A percentile compares a stretch with the other conserved stretches of the same genome.
Conservation (phyloP, 164 flowering plant species). For the Magnolia changhungtana region DNA sequence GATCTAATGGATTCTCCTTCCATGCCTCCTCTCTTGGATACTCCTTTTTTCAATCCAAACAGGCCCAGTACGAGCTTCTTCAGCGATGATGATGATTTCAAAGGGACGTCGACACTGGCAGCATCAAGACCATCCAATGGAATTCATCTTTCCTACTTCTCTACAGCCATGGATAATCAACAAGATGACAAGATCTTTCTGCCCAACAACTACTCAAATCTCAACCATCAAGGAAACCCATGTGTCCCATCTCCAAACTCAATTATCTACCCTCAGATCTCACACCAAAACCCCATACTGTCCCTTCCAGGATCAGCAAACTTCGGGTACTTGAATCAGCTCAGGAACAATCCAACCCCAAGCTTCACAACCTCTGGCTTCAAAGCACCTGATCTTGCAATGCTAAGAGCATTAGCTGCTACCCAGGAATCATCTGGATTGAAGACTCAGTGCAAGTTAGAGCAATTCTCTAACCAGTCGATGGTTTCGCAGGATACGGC, state of each 20-base stretch:
- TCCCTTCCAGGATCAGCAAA: slow-evolving; percentile 16
- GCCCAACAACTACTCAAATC: slow-evolving; percentile 10
- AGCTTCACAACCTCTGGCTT: slow-evolving; percentile 14
- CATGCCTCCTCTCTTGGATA: slow-evolving; percentile 53
- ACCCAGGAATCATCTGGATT: slow-evolving; percentile 3
- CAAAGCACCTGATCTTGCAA: slow-evolving; percentile 15
- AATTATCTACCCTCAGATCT: slow-evolving; percentile 22
- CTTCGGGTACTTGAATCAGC: slow-evolving; percentile 23
- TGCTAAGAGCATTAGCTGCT: slow-evolving; percentile 21
- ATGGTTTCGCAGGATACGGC: slow-evolving; percentile 54
- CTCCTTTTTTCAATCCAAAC: slow-evolving; percentile 13
- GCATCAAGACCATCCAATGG: slow-evolving; percentile 18
- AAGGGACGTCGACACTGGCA: slow-evolving; percentile 3
- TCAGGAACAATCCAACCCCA: slow-evolving; percentile 14
- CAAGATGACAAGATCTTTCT: slow-evolving; percentile 19
- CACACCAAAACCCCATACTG: slow-evolving; percentile 14
- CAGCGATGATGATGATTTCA: slow-evolving; percentile 14
- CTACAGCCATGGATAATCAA: slow-evolving; percentile 11
- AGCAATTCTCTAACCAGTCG: slow-evolving; percentile 43
- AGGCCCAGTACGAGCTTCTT: slow-evolving; percentile 12
- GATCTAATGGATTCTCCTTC: slow-evolving; percentile 35
- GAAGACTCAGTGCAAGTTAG: slow-evolving; percentile 31
- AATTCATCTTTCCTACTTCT: slow-evolving; percentile 13
- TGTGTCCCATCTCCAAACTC: slow-evolving; percentile 9
- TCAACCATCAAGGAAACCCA: slow-evolving; percentile 5